Evolutionary conservation across 1,284 basidiomycete genomes (phyloP).

Genomic region (Cystobasidiaceae sp.): DNA sequence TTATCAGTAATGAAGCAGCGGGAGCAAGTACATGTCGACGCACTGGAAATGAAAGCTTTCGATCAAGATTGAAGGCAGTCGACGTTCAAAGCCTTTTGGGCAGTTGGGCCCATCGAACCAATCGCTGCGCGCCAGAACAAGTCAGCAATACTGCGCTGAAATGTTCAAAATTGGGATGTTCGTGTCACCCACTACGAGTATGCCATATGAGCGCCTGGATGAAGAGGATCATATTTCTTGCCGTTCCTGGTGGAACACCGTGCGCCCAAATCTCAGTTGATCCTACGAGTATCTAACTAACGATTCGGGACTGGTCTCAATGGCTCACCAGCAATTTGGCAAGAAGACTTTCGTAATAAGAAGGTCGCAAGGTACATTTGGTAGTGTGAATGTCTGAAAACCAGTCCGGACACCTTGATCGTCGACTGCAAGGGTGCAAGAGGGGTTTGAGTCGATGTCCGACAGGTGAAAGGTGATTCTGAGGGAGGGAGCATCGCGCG

Average conservation of each 20-base stretch:
- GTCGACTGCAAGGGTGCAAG: not conserved
- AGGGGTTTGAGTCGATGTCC: not conserved
- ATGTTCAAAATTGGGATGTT: not conserved
- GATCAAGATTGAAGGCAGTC: slow-evolving; percentile 8
- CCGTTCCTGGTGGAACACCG: slow-evolving; percentile 13
- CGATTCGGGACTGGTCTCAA: no score
- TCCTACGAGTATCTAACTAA: no score
- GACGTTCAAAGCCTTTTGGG: slow-evolving; percentile 3
- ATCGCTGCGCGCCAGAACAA: not conserved
- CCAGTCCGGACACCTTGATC: not conserved
- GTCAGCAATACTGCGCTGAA: not conserved
- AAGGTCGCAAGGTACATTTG: not conserved
- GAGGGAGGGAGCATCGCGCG: no score
- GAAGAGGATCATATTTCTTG: not conserved
- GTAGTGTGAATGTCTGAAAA: not conserved
- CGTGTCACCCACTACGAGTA: not conserved
- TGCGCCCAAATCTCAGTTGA: no score
- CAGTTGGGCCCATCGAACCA: slow-evolving; percentile 1
- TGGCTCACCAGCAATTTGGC: slow-evolving; percentile 14
- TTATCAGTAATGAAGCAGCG: not conserved
- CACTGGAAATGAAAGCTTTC: slow-evolving; percentile 11
- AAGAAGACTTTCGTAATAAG: slow-evolving; percentile 13
- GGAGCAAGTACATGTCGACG: not conserved
- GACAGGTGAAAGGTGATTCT: no score
- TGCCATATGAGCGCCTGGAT: slow-evolving; percentile 12